These are phyloP conservation scores for Aspergillus bertholletiae DNA, from an alignment of 495 filamentous ascomycete genomes.

Conservation along the genomic window DNA sequence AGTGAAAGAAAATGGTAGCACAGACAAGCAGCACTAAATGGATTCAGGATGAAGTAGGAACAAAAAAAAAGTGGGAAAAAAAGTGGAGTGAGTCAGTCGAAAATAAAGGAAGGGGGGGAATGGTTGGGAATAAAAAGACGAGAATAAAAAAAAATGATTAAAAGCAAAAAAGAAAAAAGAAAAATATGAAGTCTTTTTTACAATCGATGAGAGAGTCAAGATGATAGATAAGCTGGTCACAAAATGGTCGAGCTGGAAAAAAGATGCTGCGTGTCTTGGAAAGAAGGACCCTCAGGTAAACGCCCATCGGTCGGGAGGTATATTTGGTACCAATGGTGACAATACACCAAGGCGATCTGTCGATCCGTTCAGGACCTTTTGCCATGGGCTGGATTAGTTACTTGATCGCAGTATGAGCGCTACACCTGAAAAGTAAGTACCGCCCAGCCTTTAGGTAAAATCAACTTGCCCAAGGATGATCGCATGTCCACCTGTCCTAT, in stretches of 20 bases:
- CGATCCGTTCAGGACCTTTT: slow-evolving; percentile 16
- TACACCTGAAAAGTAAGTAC: slow-evolving; percentile 2
- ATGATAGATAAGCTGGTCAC: slow-evolving; percentile 24
- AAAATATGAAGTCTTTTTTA: slow-evolving; percentile 10
- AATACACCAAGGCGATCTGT: slow-evolving; percentile 16
- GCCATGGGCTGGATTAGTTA: not conserved
- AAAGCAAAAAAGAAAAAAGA: slow-evolving; percentile 11
- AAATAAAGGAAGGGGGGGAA: slow-evolving; percentile 4
- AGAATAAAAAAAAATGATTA: slow-evolving; percentile 14
- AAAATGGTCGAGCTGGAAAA: slow-evolving; percentile 18
- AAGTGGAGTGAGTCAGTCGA: not conserved
- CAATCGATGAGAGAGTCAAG: not conserved
- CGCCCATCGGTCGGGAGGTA: no score
- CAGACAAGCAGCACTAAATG: slow-evolving; percentile 7
- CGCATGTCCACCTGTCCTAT: no score
- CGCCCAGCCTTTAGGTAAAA: slow-evolving; percentile 2
- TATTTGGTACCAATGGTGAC: slow-evolving; percentile 9
- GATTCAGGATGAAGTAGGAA: slow-evolving; percentile 1
- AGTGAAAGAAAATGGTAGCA: slow-evolving; percentile 8
- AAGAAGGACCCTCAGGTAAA: slow-evolving; percentile 1
- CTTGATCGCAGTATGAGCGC: not conserved
- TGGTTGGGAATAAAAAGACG: not conserved
- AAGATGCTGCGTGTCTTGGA: slow-evolving; percentile 21
- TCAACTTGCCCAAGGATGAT: not conserved
- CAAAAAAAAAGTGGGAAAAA: not conserved